Conservation (phyloP, 129 eudicot genomes). For the Pittosporum tobira region DNA sequence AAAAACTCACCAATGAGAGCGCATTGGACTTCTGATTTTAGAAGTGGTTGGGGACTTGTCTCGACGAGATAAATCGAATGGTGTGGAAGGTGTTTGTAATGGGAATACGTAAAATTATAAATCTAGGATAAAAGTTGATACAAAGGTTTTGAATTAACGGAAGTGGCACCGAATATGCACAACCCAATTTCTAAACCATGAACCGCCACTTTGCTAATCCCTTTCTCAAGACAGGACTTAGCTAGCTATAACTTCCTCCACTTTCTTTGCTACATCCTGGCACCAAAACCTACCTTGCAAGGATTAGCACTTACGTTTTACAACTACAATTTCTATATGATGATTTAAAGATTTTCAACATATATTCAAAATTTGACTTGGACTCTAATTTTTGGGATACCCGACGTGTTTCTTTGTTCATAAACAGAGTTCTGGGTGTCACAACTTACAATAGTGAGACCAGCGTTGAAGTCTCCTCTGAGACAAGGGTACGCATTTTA, state of each 20-base stretch:
- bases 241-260: constrained; percentile 87
- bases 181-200: too few species aligned
- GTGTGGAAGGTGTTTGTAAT: too few species aligned
- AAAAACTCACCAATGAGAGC: too few species aligned
- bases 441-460: constrained; percentile 81
- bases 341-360: neutral
- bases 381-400: neutral
- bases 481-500: constrained; percentile 90
- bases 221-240: constrained; percentile 79
- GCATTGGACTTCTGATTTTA: too few species aligned
- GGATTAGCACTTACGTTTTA: neutral
- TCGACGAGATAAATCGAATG: too few species aligned
- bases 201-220: too few species aligned
- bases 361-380: neutral
- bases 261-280: constrained; percentile 80
- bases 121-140: too few species aligned
- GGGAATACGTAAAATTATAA: too few species aligned
- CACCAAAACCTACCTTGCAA: constrained; percentile 19
- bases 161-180: too few species aligned
- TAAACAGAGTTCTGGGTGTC: neutral
- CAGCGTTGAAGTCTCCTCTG: constrained; percentile 66
- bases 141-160: too few species aligned
- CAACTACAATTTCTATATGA: constrained; percentile 1
- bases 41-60: too few species aligned
- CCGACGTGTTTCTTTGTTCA: neutral